Conservation (phyloP, 805 yeast genomes). For the Lachancea thermotolerans region DNA sequence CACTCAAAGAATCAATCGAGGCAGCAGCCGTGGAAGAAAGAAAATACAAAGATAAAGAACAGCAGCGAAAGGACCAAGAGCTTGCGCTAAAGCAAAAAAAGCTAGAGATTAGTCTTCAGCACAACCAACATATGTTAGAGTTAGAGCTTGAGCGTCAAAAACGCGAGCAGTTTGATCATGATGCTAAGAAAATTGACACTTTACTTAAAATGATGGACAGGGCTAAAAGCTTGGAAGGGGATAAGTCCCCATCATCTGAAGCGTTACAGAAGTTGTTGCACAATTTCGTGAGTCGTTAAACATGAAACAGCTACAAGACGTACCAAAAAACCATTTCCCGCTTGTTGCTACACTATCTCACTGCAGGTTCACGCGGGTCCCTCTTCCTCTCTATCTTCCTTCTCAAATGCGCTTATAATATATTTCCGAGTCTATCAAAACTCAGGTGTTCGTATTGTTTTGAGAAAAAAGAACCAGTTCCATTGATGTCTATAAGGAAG, state of each 20-base stretch:
- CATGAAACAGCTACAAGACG: neutral
- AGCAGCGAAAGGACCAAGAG: neutral
- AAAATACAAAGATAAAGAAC: neutral
- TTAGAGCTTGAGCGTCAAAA: neutral
- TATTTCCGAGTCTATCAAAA: neutral
- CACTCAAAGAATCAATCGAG: neutral
- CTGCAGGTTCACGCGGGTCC: neutral
- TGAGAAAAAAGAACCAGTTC: neutral
- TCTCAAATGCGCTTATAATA: neutral
- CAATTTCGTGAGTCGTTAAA: neutral
- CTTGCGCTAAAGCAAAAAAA: neutral
- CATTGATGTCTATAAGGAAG: neutral
- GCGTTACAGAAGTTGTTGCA: neutral
- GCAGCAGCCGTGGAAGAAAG: neutral
- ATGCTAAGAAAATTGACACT: conserved; percentile 1
- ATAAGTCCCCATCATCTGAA: neutral
- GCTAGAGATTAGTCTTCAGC: neutral
- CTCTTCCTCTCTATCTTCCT: neutral
- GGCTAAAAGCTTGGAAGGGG: conserved; percentile 2
- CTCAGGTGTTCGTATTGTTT: neutral
- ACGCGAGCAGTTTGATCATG: neutral
- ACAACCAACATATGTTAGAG: neutral
- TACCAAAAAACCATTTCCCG: neutral
- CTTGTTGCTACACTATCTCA: neutral
- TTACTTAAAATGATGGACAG: neutral